These are phyloP conservation scores for Zhuliangozyma blackwelliae DNA, from an alignment of 1,139 yeast species.

Conservation along the genomic window DNA sequence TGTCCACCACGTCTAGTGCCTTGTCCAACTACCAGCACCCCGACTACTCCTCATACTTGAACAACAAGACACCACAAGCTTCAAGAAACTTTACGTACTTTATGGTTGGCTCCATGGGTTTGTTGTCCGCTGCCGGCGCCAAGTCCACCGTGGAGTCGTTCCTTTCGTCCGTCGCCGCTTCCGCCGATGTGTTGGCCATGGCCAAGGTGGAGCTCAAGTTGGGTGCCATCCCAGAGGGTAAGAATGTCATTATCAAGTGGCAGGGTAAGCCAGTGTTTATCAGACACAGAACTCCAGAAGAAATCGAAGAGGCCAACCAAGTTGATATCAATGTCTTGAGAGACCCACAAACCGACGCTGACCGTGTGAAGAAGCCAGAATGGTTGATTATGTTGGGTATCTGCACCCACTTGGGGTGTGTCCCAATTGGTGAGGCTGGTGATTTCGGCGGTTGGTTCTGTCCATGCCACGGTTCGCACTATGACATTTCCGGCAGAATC, in stretches of 20 bases:
- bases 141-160: slow-evolving; percentile 97
- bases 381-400: slow-evolving; percentile 99
- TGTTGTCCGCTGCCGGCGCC: slow-evolving; percentile 93
- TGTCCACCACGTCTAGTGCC: slow-evolving; percentile 46
- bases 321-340: slow-evolving; percentile 74
- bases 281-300: slow-evolving; percentile 95
- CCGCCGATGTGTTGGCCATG: slow-evolving; percentile 98
- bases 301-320: slow-evolving; percentile 89
- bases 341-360: slow-evolving; percentile 91
- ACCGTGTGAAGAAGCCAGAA: slow-evolving; percentile 95
- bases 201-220: slow-evolving; percentile 98
- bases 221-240: slow-evolving; percentile 93
- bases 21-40: slow-evolving; percentile 87
- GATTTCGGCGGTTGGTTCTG: slow-evolving; percentile 99
- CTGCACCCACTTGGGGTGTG: slow-evolving; percentile 99
- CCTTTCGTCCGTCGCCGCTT: slow-evolving; percentile 91
- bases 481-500: slow-evolving; percentile 99
- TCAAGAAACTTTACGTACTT: slow-evolving; percentile 88
- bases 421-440: slow-evolving; percentile 99
- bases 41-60: slow-evolving; percentile 79
- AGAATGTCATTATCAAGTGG: slow-evolving; percentile 98
- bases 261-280: slow-evolving; percentile 99
- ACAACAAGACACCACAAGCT: slow-evolving; percentile 67
- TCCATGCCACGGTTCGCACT: slow-evolving; percentile 99
- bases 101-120: slow-evolving; percentile 97